Evolutionary conservation across 139 green algal species (phyloP).

Genomic region (Chlamydomonas sp.): DNA sequence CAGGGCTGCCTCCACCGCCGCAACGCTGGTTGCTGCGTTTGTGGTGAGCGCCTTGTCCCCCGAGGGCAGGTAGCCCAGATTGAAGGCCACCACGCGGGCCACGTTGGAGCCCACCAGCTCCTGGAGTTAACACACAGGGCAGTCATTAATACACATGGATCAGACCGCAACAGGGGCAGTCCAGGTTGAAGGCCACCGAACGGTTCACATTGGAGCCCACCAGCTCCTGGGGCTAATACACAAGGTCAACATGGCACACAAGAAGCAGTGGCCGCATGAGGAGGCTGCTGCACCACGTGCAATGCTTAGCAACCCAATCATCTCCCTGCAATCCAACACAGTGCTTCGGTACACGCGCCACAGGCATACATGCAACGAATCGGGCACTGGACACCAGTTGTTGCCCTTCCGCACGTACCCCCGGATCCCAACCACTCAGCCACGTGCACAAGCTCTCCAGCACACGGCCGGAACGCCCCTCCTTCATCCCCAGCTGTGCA

Average conservation of each 20-base stretch:
- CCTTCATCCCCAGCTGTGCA: too few relatives aligned
- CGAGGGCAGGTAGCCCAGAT: constrained; percentile 60
- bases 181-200: constrained; percentile 65
- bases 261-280: not conserved
- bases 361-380: too few relatives aligned
- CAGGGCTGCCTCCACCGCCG: constrained; percentile 61
- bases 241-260: not conserved
- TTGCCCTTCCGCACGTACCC: not conserved
- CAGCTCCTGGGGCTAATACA: constrained; percentile 2
- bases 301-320: not conserved
- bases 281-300: not conserved
- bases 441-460: not conserved
- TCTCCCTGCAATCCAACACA: not conserved
- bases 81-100: constrained; percentile 38
- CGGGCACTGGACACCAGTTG: too few relatives aligned
- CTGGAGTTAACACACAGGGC: constrained; percentile 4
- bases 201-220: too few relatives aligned
- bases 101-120: constrained; percentile 17
- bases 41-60: constrained; percentile 65
- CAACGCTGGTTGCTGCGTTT: constrained; percentile 45
- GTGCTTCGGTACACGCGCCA: not conserved
- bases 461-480: too few relatives aligned
- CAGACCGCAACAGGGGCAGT: constrained; percentile 13
- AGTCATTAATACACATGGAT: not conserved
- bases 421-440: not conserved